Percentiles rank a stretch among this genome's conserved stretches.
Conservation (phyloP, 768 basidiomycete genomes). For the Macrolepiota albuminosa region DNA sequence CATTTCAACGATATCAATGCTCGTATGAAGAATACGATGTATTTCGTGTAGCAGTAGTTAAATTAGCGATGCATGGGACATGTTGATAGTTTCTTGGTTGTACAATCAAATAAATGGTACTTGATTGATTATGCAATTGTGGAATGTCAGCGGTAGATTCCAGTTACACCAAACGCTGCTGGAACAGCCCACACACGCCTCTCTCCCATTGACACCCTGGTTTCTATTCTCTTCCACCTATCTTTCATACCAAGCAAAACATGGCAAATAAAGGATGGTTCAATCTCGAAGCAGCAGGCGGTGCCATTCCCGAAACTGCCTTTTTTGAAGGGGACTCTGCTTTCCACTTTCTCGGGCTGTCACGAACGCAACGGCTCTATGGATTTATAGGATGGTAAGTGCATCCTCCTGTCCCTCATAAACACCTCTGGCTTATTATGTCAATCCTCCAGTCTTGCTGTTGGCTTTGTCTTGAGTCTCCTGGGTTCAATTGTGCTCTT, state of each 20-base stretch:
- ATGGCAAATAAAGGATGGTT: conserved; percentile 79
- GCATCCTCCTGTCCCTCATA: not conserved
- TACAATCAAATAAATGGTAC: not conserved
- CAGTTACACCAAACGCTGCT: conserved; percentile 21
- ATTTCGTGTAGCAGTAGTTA: conserved; percentile 22
- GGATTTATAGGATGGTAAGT: conserved; percentile 82
- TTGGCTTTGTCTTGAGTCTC: conserved; percentile 78
- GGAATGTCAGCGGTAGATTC: not conserved
- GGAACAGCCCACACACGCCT: conserved; percentile 23
- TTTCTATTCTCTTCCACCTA: not conserved
- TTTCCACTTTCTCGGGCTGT: conserved; percentile 74
- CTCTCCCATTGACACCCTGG: not conserved
- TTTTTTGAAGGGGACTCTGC: conserved; percentile 90
- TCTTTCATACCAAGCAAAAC: conserved; percentile 4
- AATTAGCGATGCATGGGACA: not conserved
- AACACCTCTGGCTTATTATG: not conserved
- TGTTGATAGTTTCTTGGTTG: not conserved
- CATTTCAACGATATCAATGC: conserved; percentile 29
- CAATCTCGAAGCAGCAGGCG: conserved; percentile 69
- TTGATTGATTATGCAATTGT: conserved; percentile 13
- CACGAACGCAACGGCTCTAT: conserved; percentile 77
- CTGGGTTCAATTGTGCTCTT: conserved; percentile 78
- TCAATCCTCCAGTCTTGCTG: conserved; percentile 48
- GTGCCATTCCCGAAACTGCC: conserved; percentile 66
- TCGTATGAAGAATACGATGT: conserved; percentile 23